Conservation (phyloP, 257 asterid species). For the Jacaranda mimosifolia region DNA sequence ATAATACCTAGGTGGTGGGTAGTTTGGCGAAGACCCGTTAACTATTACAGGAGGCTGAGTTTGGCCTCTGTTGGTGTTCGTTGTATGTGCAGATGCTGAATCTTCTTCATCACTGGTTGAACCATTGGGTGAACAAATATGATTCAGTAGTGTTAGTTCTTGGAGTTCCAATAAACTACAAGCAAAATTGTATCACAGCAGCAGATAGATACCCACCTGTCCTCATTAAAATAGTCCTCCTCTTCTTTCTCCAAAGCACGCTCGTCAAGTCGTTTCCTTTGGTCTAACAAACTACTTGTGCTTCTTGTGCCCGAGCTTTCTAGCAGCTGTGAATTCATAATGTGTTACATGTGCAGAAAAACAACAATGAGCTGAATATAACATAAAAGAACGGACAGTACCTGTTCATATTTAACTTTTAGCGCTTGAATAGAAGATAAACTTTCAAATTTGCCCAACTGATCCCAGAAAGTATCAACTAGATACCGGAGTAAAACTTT, state of each 20-base stretch:
- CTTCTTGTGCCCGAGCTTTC: conserved; percentile 69
- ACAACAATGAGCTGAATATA: conserved; percentile 8
- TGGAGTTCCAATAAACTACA: not conserved
- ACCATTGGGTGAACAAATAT: conserved; percentile 25
- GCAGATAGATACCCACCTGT: conserved; percentile 62
- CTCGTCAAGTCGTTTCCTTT: conserved; percentile 85
- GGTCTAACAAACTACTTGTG: conserved; percentile 56
- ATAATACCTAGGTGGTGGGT: conserved; percentile 63
- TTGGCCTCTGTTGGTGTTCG: conserved; percentile 52
- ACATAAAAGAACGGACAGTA: conserved; percentile 37
- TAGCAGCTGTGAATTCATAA: conserved; percentile 58
- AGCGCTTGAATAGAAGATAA: conserved; percentile 72
- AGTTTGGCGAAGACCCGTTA: conserved; percentile 64
- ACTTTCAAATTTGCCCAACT: conserved; percentile 72
- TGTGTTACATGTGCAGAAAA: conserved; percentile 30
- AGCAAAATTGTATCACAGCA: conserved; percentile 15
- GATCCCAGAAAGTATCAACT: conserved; percentile 90
- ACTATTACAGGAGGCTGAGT: conserved; percentile 59
- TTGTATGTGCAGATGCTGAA: conserved; percentile 74
- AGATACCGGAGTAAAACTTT: conserved; percentile 77
- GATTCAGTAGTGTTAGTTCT: not conserved
- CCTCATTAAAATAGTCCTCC: conserved; percentile 95
- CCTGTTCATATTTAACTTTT: conserved; percentile 97
- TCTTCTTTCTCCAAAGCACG: conserved; percentile 97
- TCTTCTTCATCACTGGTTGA: conserved; percentile 87